Evolutionary conservation across 352 stramenopile species (phyloP), one percentile per base, ranked within the genome.

Genomic region (Globisporangium acanthophoron): DNA sequence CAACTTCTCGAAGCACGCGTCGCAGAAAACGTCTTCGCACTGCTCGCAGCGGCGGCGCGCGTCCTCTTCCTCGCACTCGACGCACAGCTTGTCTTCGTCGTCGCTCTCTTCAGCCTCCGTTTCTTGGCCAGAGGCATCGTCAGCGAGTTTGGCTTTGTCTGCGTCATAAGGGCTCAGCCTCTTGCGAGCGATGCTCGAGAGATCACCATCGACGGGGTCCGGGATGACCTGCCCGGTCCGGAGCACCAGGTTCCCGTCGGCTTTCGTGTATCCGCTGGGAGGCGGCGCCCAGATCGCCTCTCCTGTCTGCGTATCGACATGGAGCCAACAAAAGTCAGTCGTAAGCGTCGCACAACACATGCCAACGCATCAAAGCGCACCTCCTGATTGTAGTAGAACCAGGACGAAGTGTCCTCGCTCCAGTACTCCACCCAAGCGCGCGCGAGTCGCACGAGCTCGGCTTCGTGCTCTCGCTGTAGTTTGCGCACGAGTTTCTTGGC

Each of bases 31-130:
- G 58, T 94, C 82, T 47, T 92, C 75, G 41, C 85, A 92, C 54
- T 91, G 80, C 3, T 75, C 59, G 39, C 85, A 94, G 18, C 79
- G 71, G 4, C 79, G 72, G 4, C 76, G 62, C 18, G 85, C 85
- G 52, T 88, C 79, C 48, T 87, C 73, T 43, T 90, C 79, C 51
- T 92, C 85, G 47, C 82, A 94, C 55, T 94, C 85, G 2, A 92
- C 71, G 40, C 85, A 92, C 8, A 90, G 39, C 50, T 72, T 72
- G 44, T 91, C 78, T 18, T 87, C 76, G 7, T 87, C 70, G 3
- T 88, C 74, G 13, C 75, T 69, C 3, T 76, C 65, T 18, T 73
- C 62, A 0, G 70, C 66, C 1, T 69, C 59, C 12, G 35, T 29
- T n/a, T 18, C 50, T 54, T 54, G 1, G 8, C 27, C 43, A n/a